Base-by-base conservation (phyloP, 116 monocot species). In the Papilionanthe hybrid region DNA sequence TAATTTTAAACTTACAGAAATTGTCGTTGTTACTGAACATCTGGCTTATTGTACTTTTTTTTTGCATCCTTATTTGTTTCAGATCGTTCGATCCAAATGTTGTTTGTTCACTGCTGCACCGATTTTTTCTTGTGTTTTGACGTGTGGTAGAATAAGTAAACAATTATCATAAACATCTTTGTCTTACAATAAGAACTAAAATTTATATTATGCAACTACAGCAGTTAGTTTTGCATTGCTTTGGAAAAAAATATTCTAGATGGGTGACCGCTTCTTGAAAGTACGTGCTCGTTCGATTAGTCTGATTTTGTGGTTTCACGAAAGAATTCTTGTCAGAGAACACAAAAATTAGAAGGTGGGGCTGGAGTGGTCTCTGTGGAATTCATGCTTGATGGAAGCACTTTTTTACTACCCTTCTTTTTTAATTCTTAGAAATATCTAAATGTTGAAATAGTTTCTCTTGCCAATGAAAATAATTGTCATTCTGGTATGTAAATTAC, bases 361-460 rank as follows among this genome's bases (percentile, higher is more conserved):
- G 32, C 4, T 20, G 19, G 1, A 1, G 57, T 2, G 37, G 19
- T 20, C 20, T 67, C 44, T 44, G 0, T 73, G 43, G 9, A 20
- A 43, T 43, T 73, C 22, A 43, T 43, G 7, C 32, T 37, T 71
- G 28, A 69, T 37, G 37, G 6, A 68, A 68, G 32, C 12, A 32
- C 15, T 37, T 5, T 69, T 32, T 29, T 69, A 37, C 12, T 69
- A 8, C 9, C 23, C 1, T 58, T 22, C n/a, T 1, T 22, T 63
- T 63, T 5, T 22, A 8, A 23, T 53, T 53, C 53, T 63, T 37
- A 71, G 37, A 71, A 28, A 12, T 19, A 11, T 15, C 3, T 37
- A 17, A 32, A 71, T 69, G 69, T 71, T 28, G 69, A 32, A 71
- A 71, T 44, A 73, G 8, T 44, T 44, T 73, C 73, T 43, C 44